Evolutionary conservation across 352 stramenopile genomes (phyloP), one percentile per base, ranked within the genome.

Genomic region (Globisporangium radiosum): DNA sequence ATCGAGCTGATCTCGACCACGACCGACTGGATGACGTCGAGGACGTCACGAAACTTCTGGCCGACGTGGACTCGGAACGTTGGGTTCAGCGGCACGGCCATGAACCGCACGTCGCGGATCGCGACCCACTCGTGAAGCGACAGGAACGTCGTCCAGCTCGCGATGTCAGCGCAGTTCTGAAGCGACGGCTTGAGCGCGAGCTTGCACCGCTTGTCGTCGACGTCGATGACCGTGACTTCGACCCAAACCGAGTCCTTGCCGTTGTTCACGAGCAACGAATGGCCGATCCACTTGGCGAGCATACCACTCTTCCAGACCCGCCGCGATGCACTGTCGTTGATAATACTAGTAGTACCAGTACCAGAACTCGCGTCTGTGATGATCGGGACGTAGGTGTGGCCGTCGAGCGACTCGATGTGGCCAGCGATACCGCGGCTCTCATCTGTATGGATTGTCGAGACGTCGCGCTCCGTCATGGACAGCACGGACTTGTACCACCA

Each of bases 1-100:
- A 91, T 83, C 6, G 78, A 91, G 52, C 78, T 88, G 59, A 91
- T 74, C 57, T 89, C 81, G 14, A 80, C 69, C 2, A 89, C 72
- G n/a, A 88, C 70, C 38, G 66, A 60, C 15, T 87, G 73, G n/a
- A 88, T 72, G 2, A 75, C 70, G 49, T 88, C 73, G 1, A 90
- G 53, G 53, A 84, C 68, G 49, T 79, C 70, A 4, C 75, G 78
- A 49, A 89, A 77, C 51, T 85, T 80, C 14, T 79, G 59, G 0
- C 81, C 81, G 75, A 88, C 85, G 33, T 88, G 75, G 17, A 87
- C 70, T 17, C 81, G 76, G 47, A 89, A 90, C 47, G 72, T 64
- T 8, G 81, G 75, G 47, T 86, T 88, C 42, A 78, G 49, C 0
- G 81, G 81, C 36, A 73, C 68, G 0, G 69, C 39, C 50, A 76